phyloP scores from a whole-genome alignment of 129 eudicot genomes.

The Helianthus annuus region DNA sequence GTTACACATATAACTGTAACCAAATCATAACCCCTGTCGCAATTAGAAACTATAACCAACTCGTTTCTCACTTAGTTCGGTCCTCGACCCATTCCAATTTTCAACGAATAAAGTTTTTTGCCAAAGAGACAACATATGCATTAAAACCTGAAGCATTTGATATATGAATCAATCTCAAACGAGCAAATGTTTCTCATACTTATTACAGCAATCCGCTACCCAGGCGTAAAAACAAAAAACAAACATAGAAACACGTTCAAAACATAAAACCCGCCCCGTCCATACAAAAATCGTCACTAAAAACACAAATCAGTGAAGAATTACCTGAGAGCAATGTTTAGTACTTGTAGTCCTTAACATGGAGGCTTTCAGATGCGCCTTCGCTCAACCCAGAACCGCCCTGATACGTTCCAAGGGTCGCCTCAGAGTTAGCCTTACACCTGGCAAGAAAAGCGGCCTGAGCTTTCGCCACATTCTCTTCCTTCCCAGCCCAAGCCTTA shows the following conservation, averaged over 20 bases:
- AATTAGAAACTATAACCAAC: too few species aligned
- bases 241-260: slow-evolving; percentile 1
- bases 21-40: too few species aligned
- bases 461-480: slow-evolving; percentile 44
- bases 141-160: neutral
- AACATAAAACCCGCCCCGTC: neutral
- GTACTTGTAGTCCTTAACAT: slow-evolving; percentile 13
- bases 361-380: slow-evolving; percentile 22
- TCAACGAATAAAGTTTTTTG: too few species aligned
- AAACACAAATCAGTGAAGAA: slow-evolving; percentile 1
- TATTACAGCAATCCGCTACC: slow-evolving; percentile 8
- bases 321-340: neutral
- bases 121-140: neutral
- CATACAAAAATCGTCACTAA: neutral
- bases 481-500: slow-evolving; percentile 53
- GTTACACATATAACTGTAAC: too few species aligned
- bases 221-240: slow-evolving; percentile 3
- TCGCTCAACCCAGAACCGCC: slow-evolving; percentile 32
- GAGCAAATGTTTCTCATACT: slow-evolving; percentile 17
- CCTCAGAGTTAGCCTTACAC: slow-evolving; percentile 52
- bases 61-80: too few species aligned
- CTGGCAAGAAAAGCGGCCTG: slow-evolving; percentile 35
- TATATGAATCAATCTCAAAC: neutral
- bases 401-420: slow-evolving; percentile 39
- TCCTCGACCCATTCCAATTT: too few species aligned